Evolutionary conservation across 202 grass and related monocot genomes (phyloP), one percentile per base, ranked within the genome.

Genomic region (Digitaria exilis): DNA sequence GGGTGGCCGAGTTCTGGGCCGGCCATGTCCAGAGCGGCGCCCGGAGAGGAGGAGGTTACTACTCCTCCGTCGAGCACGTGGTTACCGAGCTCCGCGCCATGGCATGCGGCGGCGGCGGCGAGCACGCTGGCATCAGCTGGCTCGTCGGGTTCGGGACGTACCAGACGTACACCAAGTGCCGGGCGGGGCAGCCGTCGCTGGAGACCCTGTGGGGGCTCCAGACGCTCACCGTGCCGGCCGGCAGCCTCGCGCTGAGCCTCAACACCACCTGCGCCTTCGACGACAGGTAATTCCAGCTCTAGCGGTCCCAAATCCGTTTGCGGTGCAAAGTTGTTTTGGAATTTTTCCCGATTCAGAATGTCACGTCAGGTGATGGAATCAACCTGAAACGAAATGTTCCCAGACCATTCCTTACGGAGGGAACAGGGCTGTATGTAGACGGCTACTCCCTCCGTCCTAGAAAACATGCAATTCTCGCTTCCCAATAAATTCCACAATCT

Each of bases 181-280:
- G 85, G 57, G 66, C 48, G 44, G 91, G 96, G 61, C 77, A 87
- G 73, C 89, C 93, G 71, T 98, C 96, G n/a, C 68, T 98, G 83
- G 96, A 93, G 80, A 85, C 4, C 78, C 73, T 98, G 12, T 95
- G 90, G 95, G 91, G 78, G 16, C 82, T 98, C 25, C 88, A 96
- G 81, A 85, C 89, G 51, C 82, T 96, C 71, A 88, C 86, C 74
- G 84, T 96, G 76, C 91, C 96, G 48, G 75, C 75, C 74, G 80
- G 91, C 37, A 79, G 87, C 83, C 91, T 96, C 72, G 87, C 85
- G 34, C 86, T 98, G 32, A 96, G 89, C 75, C 93, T 99, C 79
- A n/a, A n/a, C n/a, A n/a, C n/a, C n/a, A 96, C 82, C 59, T 90
- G 86, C 72, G 87, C 90, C 85, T 90, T 84, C 62, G 78, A 90